Base-by-base conservation (phyloP, 768 basidiomycete species). In the Xerocomellus chrysenteron region DNA sequence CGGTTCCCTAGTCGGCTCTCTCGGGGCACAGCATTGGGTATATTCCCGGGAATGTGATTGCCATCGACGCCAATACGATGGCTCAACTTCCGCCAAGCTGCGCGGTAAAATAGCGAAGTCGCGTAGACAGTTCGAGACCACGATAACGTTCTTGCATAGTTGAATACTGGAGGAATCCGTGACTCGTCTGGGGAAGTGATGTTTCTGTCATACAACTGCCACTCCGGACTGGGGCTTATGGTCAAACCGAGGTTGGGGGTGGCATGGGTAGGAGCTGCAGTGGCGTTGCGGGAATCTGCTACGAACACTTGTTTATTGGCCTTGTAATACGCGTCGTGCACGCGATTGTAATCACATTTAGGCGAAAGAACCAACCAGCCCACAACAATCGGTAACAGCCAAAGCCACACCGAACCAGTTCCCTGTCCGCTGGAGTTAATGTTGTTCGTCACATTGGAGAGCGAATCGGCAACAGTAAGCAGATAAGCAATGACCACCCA, bases 401-500 rank as follows among this genome's bases (percentile, higher is more conserved):
- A 80, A 8, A 79, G 58, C 77, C 76, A 80, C 16, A 74, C 62
- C 2, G 74, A 73, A 4, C 74, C 77, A 8, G 75, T 73, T 21
- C 69, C 74, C 50, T 76, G 70, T 0, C 77, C 77, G 35, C 68
- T 74, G 1, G 69, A 65, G 30, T 71, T 63, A 2, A 76, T 59
- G 17, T 63, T 39, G 5, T 59, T 53, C 11, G 30, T 37, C 3
- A 71, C 46, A 32, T 47, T 62, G 28, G 55, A 57, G 44, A 62
- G 50, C 17, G 63, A 66, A 40, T 61, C 53, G 3, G 49, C 36
- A 24, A 67, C 61, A 3, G 55, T 65, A 11, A 65, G 49, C 24
- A 67, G 28, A 52, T 78, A 80, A 1, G 80, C 78, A 7, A 80
- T 63, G 37, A 77, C 55, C 3, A 80, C 79, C 78, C 78, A 81